phyloP scores from a whole-genome alignment of 2,329 filamentous ascomycete species.

The Magnaporthiopsis poae region DNA sequence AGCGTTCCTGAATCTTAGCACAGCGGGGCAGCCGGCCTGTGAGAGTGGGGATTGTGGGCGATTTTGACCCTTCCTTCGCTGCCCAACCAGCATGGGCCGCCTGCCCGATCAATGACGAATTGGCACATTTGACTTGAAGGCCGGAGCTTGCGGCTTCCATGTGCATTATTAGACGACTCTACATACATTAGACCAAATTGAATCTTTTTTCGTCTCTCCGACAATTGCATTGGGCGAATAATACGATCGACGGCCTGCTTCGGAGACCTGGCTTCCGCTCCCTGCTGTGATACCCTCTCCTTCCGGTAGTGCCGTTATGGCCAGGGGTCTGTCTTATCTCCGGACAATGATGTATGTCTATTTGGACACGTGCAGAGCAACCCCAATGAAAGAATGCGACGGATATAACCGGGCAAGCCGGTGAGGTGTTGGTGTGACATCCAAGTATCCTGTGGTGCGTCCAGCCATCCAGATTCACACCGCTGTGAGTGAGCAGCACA shows the following conservation, averaged over 20 bases:
- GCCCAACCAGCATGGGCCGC: background rate
- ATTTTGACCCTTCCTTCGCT: background rate
- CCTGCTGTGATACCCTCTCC: background rate
- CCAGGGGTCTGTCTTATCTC: background rate
- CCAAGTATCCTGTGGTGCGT: background rate
- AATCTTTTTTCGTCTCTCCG: too few species aligned
- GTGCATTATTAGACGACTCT: too few species aligned
- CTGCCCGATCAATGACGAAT: background rate
- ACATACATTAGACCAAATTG: too few species aligned
- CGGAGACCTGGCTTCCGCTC: background rate
- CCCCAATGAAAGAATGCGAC: background rate
- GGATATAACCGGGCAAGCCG: background rate
- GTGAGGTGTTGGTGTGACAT: background rate
- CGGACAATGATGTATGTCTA: background rate
- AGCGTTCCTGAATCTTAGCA: background rate
- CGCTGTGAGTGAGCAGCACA: background rate
- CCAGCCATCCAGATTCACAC: background rate
- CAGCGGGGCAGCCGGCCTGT: background rate
- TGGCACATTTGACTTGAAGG: background rate
- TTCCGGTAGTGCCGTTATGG: background rate
- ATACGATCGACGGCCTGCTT: background rate
- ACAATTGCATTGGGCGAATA: background rate
- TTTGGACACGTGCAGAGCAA: background rate
- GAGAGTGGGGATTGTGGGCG: background rate
- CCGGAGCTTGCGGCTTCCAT: too few species aligned